Conservation (phyloP, 1,284 basidiomycete species). For the Fomitopsis betulina region DNA sequence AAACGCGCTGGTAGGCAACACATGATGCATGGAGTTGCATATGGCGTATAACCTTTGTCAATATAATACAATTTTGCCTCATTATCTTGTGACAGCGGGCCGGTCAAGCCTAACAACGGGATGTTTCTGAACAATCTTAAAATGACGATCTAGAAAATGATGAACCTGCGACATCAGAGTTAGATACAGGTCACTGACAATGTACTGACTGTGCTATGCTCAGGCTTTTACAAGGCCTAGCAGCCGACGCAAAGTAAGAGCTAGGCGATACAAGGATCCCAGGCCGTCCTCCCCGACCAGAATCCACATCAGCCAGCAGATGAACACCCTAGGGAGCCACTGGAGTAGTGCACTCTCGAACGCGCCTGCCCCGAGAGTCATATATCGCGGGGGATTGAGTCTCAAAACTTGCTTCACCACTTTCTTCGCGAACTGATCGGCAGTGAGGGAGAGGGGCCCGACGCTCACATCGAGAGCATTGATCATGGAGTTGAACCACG, state of each 20-base stretch:
- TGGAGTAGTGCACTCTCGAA: conserved; percentile 37
- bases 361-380: conserved; percentile 33
- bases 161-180: too few species aligned
- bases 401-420: conserved; percentile 42
- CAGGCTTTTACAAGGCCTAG: not conserved
- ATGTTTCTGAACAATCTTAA: too few species aligned
- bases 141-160: too few species aligned
- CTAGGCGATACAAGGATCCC: not conserved
- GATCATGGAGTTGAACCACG: conserved; percentile 45
- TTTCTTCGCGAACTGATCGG: conserved; percentile 42
- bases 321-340: conserved; percentile 49
- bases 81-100: too few species aligned
- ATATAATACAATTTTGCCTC: too few species aligned
- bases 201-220: too few species aligned
- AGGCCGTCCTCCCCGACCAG: not conserved
- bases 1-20: conserved; percentile 24
- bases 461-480: conserved; percentile 46
- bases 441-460: conserved; percentile 37
- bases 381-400: conserved; percentile 18
- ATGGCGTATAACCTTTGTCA: too few species aligned
- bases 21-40: not conserved
- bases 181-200: too few species aligned
- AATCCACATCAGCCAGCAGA: conserved; percentile 42
- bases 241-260: not conserved
- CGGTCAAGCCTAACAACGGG: too few species aligned